phyloP scores from a whole-genome alignment of 2,329 filamentous ascomycete genomes.

The Colletotrichum theobromicola region DNA sequence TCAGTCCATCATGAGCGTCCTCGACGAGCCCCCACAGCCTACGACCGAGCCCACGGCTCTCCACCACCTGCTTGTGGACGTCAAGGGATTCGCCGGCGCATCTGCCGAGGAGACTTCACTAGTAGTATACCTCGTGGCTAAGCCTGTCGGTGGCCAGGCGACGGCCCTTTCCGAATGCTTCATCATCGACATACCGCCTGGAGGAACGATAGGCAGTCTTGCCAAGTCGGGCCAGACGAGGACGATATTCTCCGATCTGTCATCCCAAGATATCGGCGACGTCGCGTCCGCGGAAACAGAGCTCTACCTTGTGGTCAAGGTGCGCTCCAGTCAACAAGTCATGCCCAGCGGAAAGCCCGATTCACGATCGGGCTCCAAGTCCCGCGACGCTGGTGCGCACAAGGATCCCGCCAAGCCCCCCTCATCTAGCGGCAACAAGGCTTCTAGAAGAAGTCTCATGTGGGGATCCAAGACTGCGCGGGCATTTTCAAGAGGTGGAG shows the following conservation, averaged over 20 bases:
- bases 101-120: conserved; percentile 78
- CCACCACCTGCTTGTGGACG: conserved; percentile 83
- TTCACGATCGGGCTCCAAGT: conserved; percentile 56
- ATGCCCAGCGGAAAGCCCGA: conserved; percentile 46
- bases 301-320: conserved; percentile 83
- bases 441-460: conserved; percentile 63
- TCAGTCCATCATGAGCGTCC: conserved; percentile 94
- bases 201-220: conserved; percentile 72
- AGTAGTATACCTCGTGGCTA: conserved; percentile 78
- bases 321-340: conserved; percentile 66
- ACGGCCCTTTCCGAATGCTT: conserved; percentile 83
- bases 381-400: conserved; percentile 39
- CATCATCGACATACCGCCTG: conserved; percentile 76
- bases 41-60: conserved; percentile 72
- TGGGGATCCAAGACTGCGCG: conserved; percentile 63
- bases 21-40: conserved; percentile 79
- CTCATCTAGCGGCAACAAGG: conserved; percentile 47
- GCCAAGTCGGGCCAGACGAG: conserved; percentile 73
- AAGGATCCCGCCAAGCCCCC: conserved; percentile 47
- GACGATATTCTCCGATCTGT: conserved; percentile 88
- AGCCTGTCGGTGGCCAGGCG: conserved; percentile 66
- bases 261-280: conserved; percentile 74
- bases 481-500: conserved; percentile 57
- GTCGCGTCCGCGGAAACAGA: conserved; percentile 68
- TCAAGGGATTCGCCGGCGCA: conserved; percentile 81